phyloP scores from a whole-genome alignment of 805 yeast genomes.

The Kodamaea hsintzibuensis region DNA sequence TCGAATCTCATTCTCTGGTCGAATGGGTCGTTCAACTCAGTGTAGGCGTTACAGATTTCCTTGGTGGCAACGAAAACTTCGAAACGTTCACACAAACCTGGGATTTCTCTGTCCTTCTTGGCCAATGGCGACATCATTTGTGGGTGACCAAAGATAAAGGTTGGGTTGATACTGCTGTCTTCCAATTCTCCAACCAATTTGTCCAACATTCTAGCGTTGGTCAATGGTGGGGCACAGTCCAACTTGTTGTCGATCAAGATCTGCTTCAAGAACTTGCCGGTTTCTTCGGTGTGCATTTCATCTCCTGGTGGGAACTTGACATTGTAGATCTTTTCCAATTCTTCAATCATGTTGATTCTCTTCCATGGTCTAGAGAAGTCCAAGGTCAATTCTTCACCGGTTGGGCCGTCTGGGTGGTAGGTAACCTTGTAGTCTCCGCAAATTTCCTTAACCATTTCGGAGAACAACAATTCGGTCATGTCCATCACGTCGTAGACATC shows the following conservation, averaged over 20 bases:
- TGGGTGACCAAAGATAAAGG: constrained; percentile 97
- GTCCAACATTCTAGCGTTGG: constrained; percentile 98
- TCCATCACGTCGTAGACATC: constrained; percentile 96
- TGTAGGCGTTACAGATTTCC: constrained; percentile 97
- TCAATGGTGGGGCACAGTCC: constrained; percentile 88
- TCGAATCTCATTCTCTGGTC: constrained; percentile 97
- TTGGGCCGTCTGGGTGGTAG: constrained; percentile 95
- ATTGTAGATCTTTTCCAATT: constrained; percentile 80
- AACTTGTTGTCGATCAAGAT: constrained; percentile 76
- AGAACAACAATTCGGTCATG: constrained; percentile 87
- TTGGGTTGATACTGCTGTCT: constrained; percentile 93
- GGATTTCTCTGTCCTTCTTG: constrained; percentile 86
- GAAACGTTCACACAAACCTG: constrained; percentile 97
- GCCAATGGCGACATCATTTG: constrained; percentile 99
- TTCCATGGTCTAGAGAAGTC: constrained; percentile 98
- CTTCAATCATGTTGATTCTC: constrained; percentile 96
- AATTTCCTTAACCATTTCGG: constrained; percentile 96
- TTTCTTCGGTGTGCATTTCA: constrained; percentile 89
- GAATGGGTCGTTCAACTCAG: constrained; percentile 98
- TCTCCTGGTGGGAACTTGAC: constrained; percentile 96
- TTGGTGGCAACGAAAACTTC: constrained; percentile 98
- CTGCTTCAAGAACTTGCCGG: constrained; percentile 85
- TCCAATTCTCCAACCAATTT: constrained; percentile 96
- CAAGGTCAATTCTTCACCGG: constrained; percentile 71
- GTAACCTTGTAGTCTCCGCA: constrained; percentile 83